These are phyloP conservation scores for Micractinium sp. DNA, from an alignment of 139 green algal species.

Conservation along the genomic window DNA sequence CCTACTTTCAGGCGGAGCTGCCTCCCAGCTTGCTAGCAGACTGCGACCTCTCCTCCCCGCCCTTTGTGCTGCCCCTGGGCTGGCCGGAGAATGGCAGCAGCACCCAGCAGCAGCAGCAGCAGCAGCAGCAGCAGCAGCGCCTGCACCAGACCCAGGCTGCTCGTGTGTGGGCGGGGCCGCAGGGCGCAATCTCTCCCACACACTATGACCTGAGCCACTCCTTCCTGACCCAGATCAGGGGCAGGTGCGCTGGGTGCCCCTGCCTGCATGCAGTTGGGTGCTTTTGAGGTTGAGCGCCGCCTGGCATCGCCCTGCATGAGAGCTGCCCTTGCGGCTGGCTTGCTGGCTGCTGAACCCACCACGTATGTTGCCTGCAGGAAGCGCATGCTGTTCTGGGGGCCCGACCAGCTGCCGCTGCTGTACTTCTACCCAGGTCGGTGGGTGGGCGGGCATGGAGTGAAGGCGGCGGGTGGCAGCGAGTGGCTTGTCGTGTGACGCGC, in stretches of 20 bases:
- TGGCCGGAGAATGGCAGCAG: neutral
- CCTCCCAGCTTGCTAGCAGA: neutral
- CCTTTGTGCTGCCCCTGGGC: conserved; percentile 2
- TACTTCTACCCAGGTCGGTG: conserved; percentile 13
- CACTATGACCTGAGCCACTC: conserved; percentile 27
- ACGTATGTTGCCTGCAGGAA: conserved; percentile 7
- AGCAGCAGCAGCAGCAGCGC: neutral
- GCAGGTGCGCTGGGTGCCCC: neutral
- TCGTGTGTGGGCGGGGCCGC: conserved; percentile 4
- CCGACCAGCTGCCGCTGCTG: conserved; percentile 11
- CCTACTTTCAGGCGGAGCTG: conserved; percentile 21
- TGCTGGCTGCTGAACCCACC: neutral
- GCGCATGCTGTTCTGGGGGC: conserved; percentile 32
- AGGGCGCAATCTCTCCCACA: conserved; percentile 8
- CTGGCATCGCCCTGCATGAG: no score
- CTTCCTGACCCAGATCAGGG: conserved; percentile 27
- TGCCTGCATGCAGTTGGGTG: neutral
- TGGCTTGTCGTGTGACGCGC: neutral
- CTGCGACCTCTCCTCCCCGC: neutral
- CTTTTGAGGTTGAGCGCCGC: neutral
- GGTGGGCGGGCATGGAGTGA: no score
- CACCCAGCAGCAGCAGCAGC: neutral
- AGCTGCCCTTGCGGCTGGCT: neutral
- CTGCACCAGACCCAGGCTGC: conserved; percentile 21
- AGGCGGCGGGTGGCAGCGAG: no score